Evolutionary conservation across 164 flowering plant species (phyloP).

Genomic region (Hamamelis virginiana): DNA sequence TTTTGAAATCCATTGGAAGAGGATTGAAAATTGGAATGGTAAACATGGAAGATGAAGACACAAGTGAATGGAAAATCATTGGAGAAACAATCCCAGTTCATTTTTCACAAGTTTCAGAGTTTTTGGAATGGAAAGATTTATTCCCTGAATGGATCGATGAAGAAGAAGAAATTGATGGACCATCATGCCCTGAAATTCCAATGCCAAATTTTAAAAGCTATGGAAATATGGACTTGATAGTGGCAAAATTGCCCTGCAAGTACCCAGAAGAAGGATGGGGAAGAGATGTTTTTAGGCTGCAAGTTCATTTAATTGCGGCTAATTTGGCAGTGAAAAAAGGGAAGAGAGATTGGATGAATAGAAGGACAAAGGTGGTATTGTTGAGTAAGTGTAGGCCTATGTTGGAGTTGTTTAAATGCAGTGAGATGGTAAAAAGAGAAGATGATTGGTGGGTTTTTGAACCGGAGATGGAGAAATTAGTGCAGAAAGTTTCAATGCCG

Average conservation of each 20-base stretch:
- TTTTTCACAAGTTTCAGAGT: conserved; percentile 48
- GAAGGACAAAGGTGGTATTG: conserved; percentile 54
- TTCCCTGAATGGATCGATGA: conserved; percentile 99
- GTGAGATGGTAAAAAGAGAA: conserved; percentile 59
- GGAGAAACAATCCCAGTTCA: conserved; percentile 33
- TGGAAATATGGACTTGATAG: conserved; percentile 53
- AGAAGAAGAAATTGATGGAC: conserved; percentile 69
- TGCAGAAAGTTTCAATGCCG: conserved; percentile 70
- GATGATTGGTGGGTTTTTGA: conserved; percentile 84
- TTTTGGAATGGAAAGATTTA: conserved; percentile 68
- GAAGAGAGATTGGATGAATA: conserved; percentile 38
- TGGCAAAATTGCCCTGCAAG: conserved; percentile 72
- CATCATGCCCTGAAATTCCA: conserved; percentile 81
- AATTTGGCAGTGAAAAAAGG: conserved; percentile 63
- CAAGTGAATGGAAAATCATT: conserved; percentile 42
- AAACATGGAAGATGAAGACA: conserved; percentile 71
- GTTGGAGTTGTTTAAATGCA: conserved; percentile 82
- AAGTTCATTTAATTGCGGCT: conserved; percentile 69
- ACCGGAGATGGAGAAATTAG: conserved; percentile 48
- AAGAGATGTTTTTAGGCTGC: conserved; percentile 73
- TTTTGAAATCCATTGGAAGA: conserved; percentile 36
- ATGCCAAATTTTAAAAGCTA: conserved; percentile 57
- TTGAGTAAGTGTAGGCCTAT: conserved; percentile 80
- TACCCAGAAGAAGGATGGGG: conserved; percentile 62
- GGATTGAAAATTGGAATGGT: conserved; percentile 61